These are phyloP conservation scores for Aristolochia fimbriata DNA, from an alignment of 164 flowering plant genomes.

Conservation along the genomic window DNA sequence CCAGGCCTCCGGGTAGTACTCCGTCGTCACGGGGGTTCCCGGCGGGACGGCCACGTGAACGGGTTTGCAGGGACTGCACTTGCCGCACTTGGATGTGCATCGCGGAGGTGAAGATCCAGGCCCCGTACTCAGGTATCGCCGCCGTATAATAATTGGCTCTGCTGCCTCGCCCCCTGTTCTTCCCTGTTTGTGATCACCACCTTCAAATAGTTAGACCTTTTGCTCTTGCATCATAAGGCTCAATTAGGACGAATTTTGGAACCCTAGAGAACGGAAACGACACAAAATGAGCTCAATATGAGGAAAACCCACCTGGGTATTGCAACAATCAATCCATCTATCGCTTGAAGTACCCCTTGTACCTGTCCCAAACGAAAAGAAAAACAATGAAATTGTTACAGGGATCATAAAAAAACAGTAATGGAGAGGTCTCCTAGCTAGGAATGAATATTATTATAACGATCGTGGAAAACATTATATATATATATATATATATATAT, in stretches of 20 bases:
- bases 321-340: background rate
- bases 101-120: constrained; percentile 64
- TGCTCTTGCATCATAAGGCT: no score
- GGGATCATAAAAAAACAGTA: background rate
- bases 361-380: constrained; percentile 3
- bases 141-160: no score
- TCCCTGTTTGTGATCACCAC: background rate
- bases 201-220: no score
- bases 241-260: no score
- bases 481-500: no score
- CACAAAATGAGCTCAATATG: no score
- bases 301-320: constrained; percentile 10
- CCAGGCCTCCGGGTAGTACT: constrained; percentile 80
- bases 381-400: background rate
- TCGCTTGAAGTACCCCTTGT: constrained; percentile 4
- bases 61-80: constrained; percentile 60
- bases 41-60: constrained; percentile 75
- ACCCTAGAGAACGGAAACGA: no score
- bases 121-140: constrained; percentile 40
- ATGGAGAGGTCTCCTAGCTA: no score
- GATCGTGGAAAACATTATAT: no score
- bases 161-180: constrained; percentile 21
- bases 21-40: constrained; percentile 53
- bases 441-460: no score
- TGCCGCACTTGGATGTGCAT: constrained; percentile 50